Evolutionary conservation across 345 rosid species (phyloP), one percentile per base, ranked within the genome.

Genomic region (Lumnitzera littorea): DNA sequence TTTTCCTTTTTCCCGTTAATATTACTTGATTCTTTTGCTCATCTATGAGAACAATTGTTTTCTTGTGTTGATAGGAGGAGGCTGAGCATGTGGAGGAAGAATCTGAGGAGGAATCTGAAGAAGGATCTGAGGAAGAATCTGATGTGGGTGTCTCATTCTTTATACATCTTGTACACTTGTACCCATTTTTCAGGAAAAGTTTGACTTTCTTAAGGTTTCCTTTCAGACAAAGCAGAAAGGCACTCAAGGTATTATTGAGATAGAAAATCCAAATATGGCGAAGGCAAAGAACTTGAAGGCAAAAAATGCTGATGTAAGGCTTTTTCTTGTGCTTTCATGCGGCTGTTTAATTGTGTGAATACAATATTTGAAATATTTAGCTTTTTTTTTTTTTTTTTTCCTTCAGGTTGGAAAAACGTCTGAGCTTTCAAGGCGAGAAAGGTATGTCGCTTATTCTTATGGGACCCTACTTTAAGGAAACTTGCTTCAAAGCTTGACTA

Each of bases 391-490:
- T 64, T 12, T 80, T 17, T 75, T 12, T 80, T 20, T 20, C 20
- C 20, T 20, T 17, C 74, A 95, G 99, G 60, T 67, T 29, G 84
- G 81, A 49, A 88, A 78, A 72, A 84, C 92, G 49, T 80, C 96
- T 51, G 97, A 90, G 74, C 92, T 95, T 72, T 88, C 99, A 7
- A 88, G 97, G 85, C 95, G 96, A 56, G 97, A 95, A 78, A 95
- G 97, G 99, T 95, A 55, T 65, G 79, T 73, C 51, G 24, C 8
- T 1, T 17, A 1, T 31, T 27, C 25, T 20, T 56, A 12, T 12
- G 17, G 13, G 12, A 62, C 16, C 15, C 48, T 50, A 29, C 13
- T 27, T 27, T 12, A 20, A 16, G 25, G 51, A 12, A 53, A 60
- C 27, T 50, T 23, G 41, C n/a, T 13, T 31, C 24, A 16, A 24